Conservation (phyloP, 129 eudicot species). For the Escallonia herrerae region DNA sequence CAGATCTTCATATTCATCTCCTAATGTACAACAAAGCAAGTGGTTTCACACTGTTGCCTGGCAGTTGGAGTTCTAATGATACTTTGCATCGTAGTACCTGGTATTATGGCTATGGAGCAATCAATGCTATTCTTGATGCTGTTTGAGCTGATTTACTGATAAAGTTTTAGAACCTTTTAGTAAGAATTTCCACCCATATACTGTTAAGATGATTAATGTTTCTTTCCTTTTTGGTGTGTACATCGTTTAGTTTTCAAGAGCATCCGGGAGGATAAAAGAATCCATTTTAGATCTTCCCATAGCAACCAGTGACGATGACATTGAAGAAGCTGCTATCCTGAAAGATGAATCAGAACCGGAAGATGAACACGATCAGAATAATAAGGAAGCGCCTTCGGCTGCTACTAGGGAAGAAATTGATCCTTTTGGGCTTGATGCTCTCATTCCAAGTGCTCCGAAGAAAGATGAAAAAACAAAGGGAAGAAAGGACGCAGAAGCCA, state of each 20-base stretch:
- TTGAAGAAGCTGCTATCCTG: slow-evolving; percentile 78
- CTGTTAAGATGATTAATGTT: no score
- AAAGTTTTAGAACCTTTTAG: no score
- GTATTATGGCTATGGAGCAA: no score
- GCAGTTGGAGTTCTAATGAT: no score
- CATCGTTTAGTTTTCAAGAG: slow-evolving; percentile 70
- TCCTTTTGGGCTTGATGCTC: slow-evolving; percentile 88
- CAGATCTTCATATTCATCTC: no score
- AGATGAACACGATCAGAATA: slow-evolving; percentile 21
- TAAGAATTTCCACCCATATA: no score
- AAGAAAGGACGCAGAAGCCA: slow-evolving; percentile 33
- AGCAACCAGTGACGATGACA: slow-evolving; percentile 74
- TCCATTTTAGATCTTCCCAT: slow-evolving; percentile 67
- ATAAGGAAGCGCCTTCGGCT: slow-evolving; percentile 21
- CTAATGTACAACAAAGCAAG: no score
- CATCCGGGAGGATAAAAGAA: slow-evolving; percentile 77
- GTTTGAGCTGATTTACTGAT: no score
- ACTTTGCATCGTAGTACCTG: no score
- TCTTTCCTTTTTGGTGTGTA: neutral
- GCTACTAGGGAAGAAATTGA: slow-evolving; percentile 56
- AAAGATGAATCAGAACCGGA: slow-evolving; percentile 36
- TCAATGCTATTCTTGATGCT: no score
- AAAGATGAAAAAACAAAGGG: slow-evolving; percentile 48
- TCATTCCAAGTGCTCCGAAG: slow-evolving; percentile 39
- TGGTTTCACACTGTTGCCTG: no score